A percentile compares a stretch with the other conserved stretches of the same genome.
Conservation (phyloP, 495 filamentous ascomycete species). For the Lasiosphaeriaceae sp. region DNA sequence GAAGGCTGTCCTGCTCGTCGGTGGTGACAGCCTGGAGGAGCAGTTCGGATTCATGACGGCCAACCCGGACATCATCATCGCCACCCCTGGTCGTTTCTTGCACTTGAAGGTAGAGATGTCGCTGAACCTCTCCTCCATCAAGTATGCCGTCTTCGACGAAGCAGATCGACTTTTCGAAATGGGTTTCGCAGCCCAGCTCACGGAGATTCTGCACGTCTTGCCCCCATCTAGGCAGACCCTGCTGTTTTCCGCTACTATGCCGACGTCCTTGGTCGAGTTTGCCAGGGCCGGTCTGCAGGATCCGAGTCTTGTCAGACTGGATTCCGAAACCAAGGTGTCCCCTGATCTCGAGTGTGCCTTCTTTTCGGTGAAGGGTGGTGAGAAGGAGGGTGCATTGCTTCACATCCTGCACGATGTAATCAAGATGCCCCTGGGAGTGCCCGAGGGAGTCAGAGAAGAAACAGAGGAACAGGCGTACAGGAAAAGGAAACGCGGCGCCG, state of each 20-base stretch:
- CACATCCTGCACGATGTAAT: slow-evolving; percentile 88
- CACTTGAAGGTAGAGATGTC: slow-evolving; percentile 96
- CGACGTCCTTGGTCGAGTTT: slow-evolving; percentile 91
- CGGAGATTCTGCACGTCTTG: slow-evolving; percentile 86
- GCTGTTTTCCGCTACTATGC: slow-evolving; percentile 91
- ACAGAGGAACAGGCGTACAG: slow-evolving; percentile 43
- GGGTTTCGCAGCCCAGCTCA: slow-evolving; percentile 90
- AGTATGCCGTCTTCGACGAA: slow-evolving; percentile 95
- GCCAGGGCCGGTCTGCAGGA: slow-evolving; percentile 90
- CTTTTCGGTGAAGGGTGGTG: slow-evolving; percentile 84
- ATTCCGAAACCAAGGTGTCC: slow-evolving; percentile 92
- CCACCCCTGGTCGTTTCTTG: slow-evolving; percentile 90
- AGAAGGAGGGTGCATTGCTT: slow-evolving; percentile 89
- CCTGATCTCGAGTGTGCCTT: slow-evolving; percentile 91
- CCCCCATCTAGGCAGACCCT: slow-evolving; percentile 83
- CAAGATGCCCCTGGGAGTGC: slow-evolving; percentile 79
- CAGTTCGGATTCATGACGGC: slow-evolving; percentile 90
- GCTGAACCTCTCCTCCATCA: slow-evolving; percentile 77
- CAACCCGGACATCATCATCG: slow-evolving; percentile 95
- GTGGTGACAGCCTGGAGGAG: slow-evolving; percentile 93
- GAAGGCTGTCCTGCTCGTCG: slow-evolving; percentile 81
- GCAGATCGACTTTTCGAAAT: slow-evolving; percentile 96
- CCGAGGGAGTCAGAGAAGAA: slow-evolving; percentile 45
- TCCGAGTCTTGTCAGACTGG: slow-evolving; percentile 78
- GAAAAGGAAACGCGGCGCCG: slow-evolving; percentile 64